Conservation (phyloP, 371 early-diverging fungal genomes). For the Haplosporangium sp. region DNA sequence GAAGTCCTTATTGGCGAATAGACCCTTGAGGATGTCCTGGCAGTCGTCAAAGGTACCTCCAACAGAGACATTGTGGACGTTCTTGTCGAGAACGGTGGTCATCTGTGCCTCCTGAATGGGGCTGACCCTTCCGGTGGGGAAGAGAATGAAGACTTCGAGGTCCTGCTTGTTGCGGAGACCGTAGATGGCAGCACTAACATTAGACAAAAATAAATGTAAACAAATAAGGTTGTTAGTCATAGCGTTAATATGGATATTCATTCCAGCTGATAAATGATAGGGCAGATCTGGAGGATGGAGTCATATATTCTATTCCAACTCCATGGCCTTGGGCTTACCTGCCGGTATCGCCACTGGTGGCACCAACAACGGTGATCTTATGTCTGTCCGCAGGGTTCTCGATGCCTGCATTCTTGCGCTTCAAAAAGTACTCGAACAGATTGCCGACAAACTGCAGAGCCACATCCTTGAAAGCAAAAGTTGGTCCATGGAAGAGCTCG, state of each 20-base stretch:
- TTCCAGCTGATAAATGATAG: too few species aligned
- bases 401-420: conserved; percentile 74
- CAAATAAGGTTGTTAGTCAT: conserved; percentile 53
- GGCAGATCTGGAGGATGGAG: background rate
- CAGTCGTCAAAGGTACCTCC: conserved; percentile 98
- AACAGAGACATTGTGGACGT: conserved; percentile 93
- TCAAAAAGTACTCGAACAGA: conserved; percentile 96
- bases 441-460: conserved; percentile 97
- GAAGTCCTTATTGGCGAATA: conserved; percentile 87
- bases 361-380: conserved; percentile 93
- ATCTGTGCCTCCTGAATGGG: conserved; percentile 97
- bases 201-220: conserved; percentile 9
- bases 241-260: too few species aligned
- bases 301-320: conserved; percentile 1
- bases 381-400: conserved; percentile 60
- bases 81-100: conserved; percentile 93
- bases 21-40: conserved; percentile 92
- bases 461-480: conserved; percentile 98
- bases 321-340: conserved; percentile 57
- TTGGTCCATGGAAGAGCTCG: conserved; percentile 97
- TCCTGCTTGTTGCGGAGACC: conserved; percentile 94
- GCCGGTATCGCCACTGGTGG: conserved; percentile 98
- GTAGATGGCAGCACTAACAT: conserved; percentile 94
- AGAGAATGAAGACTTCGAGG: conserved; percentile 92
- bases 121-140: conserved; percentile 91